These are phyloP conservation scores for Fusarium tupiense DNA, from an alignment of 2,329 filamentous ascomycete species.

Conservation along the genomic window DNA sequence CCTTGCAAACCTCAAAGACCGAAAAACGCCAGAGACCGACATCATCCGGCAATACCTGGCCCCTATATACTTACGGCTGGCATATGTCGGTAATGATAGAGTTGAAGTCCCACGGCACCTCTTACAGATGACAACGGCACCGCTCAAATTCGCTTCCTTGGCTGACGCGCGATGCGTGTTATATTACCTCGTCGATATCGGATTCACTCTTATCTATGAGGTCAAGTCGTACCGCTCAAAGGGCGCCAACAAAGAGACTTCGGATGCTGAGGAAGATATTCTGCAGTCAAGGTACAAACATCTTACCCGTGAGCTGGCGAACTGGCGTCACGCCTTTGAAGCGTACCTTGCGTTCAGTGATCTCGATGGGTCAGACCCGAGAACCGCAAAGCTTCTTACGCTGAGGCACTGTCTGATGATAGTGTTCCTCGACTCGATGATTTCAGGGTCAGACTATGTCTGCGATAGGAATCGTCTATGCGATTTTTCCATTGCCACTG, in stretches of 20 bases:
- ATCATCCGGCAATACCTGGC: background rate
- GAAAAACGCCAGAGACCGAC: background rate
- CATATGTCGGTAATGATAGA: background rate
- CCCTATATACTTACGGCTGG: background rate
- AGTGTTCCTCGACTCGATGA: background rate
- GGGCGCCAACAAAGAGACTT: accelerated
- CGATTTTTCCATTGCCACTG: background rate
- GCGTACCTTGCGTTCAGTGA: background rate
- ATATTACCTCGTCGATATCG: background rate
- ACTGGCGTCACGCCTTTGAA: background rate
- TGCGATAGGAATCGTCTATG: background rate
- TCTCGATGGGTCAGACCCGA: background rate
- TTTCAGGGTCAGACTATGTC: background rate
- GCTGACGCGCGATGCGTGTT: background rate
- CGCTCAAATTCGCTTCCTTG: background rate
- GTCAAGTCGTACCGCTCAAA: background rate
- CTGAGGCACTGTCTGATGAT: background rate
- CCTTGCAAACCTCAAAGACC: background rate
- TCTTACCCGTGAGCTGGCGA: accelerated
- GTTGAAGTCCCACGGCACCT: background rate
- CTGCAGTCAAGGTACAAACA: background rate
- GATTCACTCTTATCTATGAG: background rate
- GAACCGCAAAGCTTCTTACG: background rate
- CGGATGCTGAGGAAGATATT: no score
- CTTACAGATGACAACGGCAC: background rate